Percentiles rank a stretch among this genome's conserved stretches.
phyloP scores from a whole-genome alignment of 2,329 filamentous ascomycete genomes.

The Alternaria angustiovoidea region DNA sequence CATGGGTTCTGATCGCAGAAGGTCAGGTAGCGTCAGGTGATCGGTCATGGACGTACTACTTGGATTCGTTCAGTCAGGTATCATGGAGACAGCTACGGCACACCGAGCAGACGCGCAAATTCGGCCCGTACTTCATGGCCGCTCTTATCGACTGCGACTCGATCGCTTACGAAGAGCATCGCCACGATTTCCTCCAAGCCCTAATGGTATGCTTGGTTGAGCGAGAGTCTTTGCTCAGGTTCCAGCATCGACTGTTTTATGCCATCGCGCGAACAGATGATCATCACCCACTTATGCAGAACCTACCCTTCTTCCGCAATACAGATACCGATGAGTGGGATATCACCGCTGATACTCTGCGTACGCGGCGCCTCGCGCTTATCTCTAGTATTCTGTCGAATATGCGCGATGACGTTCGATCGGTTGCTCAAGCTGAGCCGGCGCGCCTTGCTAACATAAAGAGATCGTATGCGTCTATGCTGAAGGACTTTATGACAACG shows the following conservation, averaged over 20 bases:
- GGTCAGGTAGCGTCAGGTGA: constrained; percentile 55
- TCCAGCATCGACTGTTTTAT: constrained; percentile 66
- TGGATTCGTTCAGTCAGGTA: constrained; percentile 62
- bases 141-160: constrained; percentile 51
- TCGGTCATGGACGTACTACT: constrained; percentile 64
- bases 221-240: constrained; percentile 67
- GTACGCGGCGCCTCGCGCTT: constrained; percentile 62
- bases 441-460: constrained; percentile 47
- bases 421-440: constrained; percentile 41
- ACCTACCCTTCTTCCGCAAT: constrained; percentile 64
- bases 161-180: constrained; percentile 56
- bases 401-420: constrained; percentile 62
- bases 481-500: constrained; percentile 65
- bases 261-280: constrained; percentile 60
- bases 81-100: constrained; percentile 59
- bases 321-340: constrained; percentile 50
- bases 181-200: constrained; percentile 58
- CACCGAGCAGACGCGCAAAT: constrained; percentile 57
- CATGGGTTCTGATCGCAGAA: constrained; percentile 62
- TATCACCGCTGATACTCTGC: constrained; percentile 62
- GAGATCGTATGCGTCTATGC: constrained; percentile 59
- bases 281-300: constrained; percentile 60
- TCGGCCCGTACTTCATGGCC: constrained; percentile 56
- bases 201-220: constrained; percentile 67
- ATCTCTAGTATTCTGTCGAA: constrained; percentile 66